phyloP scores from a whole-genome alignment of 2,329 filamentous ascomycete genomes.

The Diaporthe eres region DNA sequence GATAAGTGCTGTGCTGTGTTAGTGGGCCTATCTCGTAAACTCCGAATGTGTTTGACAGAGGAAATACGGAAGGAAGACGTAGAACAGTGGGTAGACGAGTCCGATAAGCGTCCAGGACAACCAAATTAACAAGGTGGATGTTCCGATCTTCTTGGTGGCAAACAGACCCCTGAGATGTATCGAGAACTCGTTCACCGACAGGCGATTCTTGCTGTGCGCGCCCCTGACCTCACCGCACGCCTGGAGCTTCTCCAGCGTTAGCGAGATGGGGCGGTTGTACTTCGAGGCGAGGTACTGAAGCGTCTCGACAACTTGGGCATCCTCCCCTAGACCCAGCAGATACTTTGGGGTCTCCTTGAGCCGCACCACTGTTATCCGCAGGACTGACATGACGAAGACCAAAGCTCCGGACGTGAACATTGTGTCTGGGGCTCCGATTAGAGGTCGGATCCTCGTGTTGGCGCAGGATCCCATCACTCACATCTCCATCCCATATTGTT shows the following conservation, averaged over 20 bases:
- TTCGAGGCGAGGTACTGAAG: conserved; percentile 55
- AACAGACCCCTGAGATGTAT: conserved; percentile 77
- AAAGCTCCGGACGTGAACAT: conserved; percentile 62
- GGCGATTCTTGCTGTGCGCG: conserved; percentile 52
- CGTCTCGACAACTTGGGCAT: conserved; percentile 63
- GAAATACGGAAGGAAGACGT: conserved; percentile 76
- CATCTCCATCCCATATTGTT: conserved; percentile 66
- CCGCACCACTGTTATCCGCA: conserved; percentile 67
- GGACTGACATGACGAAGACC: conserved; percentile 64
- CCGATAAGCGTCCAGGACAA: conserved; percentile 79
- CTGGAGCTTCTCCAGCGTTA: conserved; percentile 62
- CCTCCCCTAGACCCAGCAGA: conserved; percentile 65
- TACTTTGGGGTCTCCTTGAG: conserved; percentile 74
- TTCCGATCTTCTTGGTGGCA: conserved; percentile 68
- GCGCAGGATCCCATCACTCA: not conserved
- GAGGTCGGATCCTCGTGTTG: not conserved
- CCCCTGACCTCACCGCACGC: conserved; percentile 59
- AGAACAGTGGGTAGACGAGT: conserved; percentile 81
- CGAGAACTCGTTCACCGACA: conserved; percentile 51
- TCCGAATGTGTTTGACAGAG: conserved; percentile 37
- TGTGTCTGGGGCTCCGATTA: conserved; percentile 49
- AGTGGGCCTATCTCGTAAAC: conserved; percentile 25
- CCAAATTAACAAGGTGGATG: conserved; percentile 77
- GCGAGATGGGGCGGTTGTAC: conserved; percentile 56
- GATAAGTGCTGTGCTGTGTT: conserved; percentile 57